Base-by-base conservation (phyloP, 2,329 filamentous ascomycete genomes). In the Thyridium curvatum region DNA sequence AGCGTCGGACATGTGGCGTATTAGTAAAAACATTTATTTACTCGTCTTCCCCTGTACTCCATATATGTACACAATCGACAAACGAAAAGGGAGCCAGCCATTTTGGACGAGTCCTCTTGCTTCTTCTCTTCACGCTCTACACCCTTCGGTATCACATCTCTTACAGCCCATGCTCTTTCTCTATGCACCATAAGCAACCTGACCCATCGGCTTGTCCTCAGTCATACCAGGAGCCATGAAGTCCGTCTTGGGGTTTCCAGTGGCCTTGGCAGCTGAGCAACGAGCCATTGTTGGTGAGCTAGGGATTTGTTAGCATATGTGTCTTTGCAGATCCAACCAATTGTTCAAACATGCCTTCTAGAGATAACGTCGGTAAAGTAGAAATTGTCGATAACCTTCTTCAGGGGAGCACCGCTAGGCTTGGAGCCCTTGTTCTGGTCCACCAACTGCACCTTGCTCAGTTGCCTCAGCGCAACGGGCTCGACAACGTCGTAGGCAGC, bases 201-300 rank as follows among this genome's bases (percentile, higher is more conserved):
- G 76, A 37, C 76, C 76, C 68, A 75, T 70, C 4, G 76, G 76
- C 62, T 67, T 74, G 51, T 79, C 74, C 52, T 79, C 73, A 54
- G 75, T 72, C 60, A 78, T 73, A 39, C 84, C 85, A 16, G 82
- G 72, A 39, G 84, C 84, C 82, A 89, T 84, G 50, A 87, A 78
- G 66, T 89, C 87, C 40, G 80, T 89, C 61, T 85, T 73, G 41
- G 84, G 77, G 66, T 89, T 86, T 44, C 82, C 81, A 9, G 80
- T 82, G 42, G 84, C 85, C 77, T 96, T 97, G 50, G 90, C 86
- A 38, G 87, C 91, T 36, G 89, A 94, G 74, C 89, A 96, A 59
- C 93, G 86, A 44, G 93, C 93, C 93, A 98, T 98, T 42, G 93
- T 98, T 37, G 93, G 90, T 46, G 90, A 96, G 71, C 90, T 94